Evolutionary conservation across 2,329 filamentous ascomycete genomes (phyloP), one percentile per base, ranked within the genome.

Genomic region (Ophiostoma perfectum): DNA sequence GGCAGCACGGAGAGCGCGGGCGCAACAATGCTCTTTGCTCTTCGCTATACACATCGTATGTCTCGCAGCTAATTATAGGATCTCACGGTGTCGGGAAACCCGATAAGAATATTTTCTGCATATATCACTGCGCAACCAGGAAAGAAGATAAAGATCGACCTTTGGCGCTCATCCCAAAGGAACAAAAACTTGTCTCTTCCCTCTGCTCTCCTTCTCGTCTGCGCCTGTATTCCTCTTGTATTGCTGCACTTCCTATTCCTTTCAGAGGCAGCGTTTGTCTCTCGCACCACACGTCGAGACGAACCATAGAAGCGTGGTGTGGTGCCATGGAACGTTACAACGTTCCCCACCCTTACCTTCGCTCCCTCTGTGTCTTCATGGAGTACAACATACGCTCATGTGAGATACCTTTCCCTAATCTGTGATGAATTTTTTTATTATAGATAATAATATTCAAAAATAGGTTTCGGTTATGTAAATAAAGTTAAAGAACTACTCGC

Each of bases 291-390:
- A 36, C 49, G 45, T 55, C 49, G n/a, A 55, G 27, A 60, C 55
- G 27, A 60, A 38, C 55, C 55, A 39, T 27, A 16, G 9, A 16
- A 38, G 55, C 39, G 39, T 63, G 42, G 39, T 39, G 39, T 63
- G 39, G 60, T 63, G 60, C 39, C 39, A 63, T 63, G 60, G 60
- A 63, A 63, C 60, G 60, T 63, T 63, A 63, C 60, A 63, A 18
- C 60, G 39, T 18, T 7, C 58, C 16, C 60, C 60, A 42, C 60
- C 39, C 60, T n/a, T 63, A 16, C 60, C 12, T 16, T 60, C 45
- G 6, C 16, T 18, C 12, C 27, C 2, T 9, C 27, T 38, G 5
- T 58, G 52, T 58, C 11, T 60, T 36, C n/a, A n/a, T n/a, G n/a
- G n/a, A n/a, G n/a, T n/a, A n/a, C 5, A 27, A n/a, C 36, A 3